Evolutionary conservation across 768 basidiomycete species (phyloP).

Genomic region (Galerina marginata): DNA sequence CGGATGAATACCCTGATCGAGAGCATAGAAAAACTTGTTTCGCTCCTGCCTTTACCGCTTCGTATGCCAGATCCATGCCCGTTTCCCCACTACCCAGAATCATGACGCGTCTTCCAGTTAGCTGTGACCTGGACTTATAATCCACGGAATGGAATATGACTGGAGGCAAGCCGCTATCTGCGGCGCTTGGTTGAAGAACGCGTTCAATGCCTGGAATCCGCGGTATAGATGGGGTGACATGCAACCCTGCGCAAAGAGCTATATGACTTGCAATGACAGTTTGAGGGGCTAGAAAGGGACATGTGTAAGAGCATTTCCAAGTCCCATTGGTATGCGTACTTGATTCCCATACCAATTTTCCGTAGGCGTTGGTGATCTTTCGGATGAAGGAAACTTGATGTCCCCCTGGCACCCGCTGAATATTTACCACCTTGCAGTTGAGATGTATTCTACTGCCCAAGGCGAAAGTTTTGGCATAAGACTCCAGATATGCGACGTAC

Average conservation of each 20-base stretch:
- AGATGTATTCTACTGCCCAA: slow-evolving; percentile 44
- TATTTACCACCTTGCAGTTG: slow-evolving; percentile 42
- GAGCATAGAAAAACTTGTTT: slow-evolving; percentile 58
- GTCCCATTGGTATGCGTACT: background rate
- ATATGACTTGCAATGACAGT: slow-evolving; percentile 45
- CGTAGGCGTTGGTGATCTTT: background rate
- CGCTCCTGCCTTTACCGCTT: slow-evolving; percentile 54
- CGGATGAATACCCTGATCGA: slow-evolving; percentile 44
- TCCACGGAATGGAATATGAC: slow-evolving; percentile 52
- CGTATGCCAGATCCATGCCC: slow-evolving; percentile 63
- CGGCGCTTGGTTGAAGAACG: slow-evolving; percentile 31
- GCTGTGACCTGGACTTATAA: slow-evolving; percentile 54
- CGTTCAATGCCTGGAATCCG: slow-evolving; percentile 53
- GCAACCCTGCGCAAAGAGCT: slow-evolving; percentile 60
- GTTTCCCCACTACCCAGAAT: slow-evolving; percentile 68
- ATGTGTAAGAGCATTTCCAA: background rate
- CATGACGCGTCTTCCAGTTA: slow-evolving; percentile 52
- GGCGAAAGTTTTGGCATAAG: slow-evolving; percentile 48
- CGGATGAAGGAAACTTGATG: slow-evolving; percentile 19
- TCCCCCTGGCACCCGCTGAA: slow-evolving; percentile 21
- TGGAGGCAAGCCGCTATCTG: slow-evolving; percentile 21
- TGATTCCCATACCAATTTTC: slow-evolving; percentile 4
- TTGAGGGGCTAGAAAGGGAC: slow-evolving; percentile 25
- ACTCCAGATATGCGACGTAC: slow-evolving; percentile 57
- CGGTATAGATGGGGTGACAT: slow-evolving; percentile 58